A percentile compares a stretch with the other conserved stretches of the same genome.
Conservation (phyloP, 495 filamentous ascomycete genomes). For the Mytilinidion resinicola region DNA sequence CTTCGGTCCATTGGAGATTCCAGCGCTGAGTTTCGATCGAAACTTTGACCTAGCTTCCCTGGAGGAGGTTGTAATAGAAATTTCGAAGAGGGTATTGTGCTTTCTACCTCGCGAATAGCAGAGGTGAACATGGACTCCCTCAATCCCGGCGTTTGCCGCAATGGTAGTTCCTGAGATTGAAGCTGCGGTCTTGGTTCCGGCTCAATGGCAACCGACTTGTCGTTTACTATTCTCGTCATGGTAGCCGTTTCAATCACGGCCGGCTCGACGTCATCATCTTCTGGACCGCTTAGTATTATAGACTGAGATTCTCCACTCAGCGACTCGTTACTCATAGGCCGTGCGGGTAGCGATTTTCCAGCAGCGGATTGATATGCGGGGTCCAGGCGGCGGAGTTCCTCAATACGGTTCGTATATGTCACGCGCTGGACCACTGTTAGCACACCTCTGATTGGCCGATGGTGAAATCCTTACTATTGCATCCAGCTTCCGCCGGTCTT, state of each 20-base stretch:
- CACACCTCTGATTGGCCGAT: neutral
- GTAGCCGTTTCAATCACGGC: slow-evolving; percentile 44
- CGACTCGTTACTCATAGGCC: slow-evolving; percentile 62
- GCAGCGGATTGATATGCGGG: slow-evolving; percentile 49
- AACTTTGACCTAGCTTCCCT: slow-evolving; percentile 8
- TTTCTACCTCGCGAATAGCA: slow-evolving; percentile 30
- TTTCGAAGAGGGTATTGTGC: slow-evolving; percentile 17
- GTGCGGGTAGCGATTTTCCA: slow-evolving; percentile 67
- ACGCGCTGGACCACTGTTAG: slow-evolving; percentile 52
- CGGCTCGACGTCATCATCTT: slow-evolving; percentile 44
- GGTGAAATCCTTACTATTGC: slow-evolving; percentile 58
- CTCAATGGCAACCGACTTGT: slow-evolving; percentile 13
- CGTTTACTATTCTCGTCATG: slow-evolving; percentile 40
- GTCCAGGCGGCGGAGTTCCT: slow-evolving; percentile 68
- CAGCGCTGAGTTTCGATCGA: slow-evolving; percentile 10
- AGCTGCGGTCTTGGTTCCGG: slow-evolving; percentile 7
- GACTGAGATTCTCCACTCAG: slow-evolving; percentile 14
- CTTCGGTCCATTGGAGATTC: slow-evolving; percentile 32
- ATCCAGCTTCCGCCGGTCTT: slow-evolving; percentile 81
- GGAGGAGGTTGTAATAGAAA: slow-evolving; percentile 25
- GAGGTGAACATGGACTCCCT: slow-evolving; percentile 30
- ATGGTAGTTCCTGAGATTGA: slow-evolving; percentile 7
- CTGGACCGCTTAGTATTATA: slow-evolving; percentile 41
- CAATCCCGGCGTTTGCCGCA: slow-evolving; percentile 8
- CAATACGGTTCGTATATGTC: slow-evolving; percentile 83